Conservation (phyloP, 768 basidiomycete genomes). For the Mycena sanguinolenta region DNA sequence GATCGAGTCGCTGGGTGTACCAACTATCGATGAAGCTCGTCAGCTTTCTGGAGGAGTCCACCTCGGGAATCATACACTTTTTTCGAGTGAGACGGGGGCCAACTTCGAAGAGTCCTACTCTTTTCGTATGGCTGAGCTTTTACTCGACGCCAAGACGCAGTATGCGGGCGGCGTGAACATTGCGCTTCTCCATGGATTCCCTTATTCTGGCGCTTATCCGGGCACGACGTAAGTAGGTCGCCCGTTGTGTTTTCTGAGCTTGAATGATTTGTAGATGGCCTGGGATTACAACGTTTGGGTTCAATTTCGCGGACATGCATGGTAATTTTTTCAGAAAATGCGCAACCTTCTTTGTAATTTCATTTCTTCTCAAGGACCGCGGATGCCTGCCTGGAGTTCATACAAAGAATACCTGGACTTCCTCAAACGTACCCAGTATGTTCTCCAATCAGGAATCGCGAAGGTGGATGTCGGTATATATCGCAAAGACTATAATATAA, state of each 20-base stretch:
- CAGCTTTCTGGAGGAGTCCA: conserved; percentile 37
- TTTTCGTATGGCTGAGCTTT: conserved; percentile 31
- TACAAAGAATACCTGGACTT: conserved; percentile 36
- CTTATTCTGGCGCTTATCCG: conserved; percentile 35
- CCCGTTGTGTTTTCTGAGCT: not conserved
- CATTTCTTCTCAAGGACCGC: conserved; percentile 9
- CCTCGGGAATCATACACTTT: conserved; percentile 31
- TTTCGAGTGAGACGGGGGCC: conserved; percentile 33
- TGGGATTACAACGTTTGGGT: conserved; percentile 20
- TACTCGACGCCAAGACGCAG: conserved; percentile 32
- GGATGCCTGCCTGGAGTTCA: conserved; percentile 31
- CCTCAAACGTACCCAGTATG: conserved; percentile 32
- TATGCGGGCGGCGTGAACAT: conserved; percentile 36
- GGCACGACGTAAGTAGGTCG: conserved; percentile 22
- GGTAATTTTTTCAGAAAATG: not conserved
- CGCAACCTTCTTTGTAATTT: not conserved
- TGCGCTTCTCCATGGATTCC: conserved; percentile 34
- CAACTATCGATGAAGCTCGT: conserved; percentile 33
- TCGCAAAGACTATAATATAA: conserved; percentile 32
- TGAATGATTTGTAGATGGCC: conserved; percentile 12
- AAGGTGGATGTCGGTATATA: conserved; percentile 37
- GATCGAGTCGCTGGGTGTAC: conserved; percentile 34
- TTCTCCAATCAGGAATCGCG: conserved; percentile 29
- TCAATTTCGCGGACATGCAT: conserved; percentile 1
- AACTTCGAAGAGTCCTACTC: conserved; percentile 15